Conservation (phyloP, 2,329 filamentous ascomycete genomes). For the Aspergillus puulaauensis region DNA sequence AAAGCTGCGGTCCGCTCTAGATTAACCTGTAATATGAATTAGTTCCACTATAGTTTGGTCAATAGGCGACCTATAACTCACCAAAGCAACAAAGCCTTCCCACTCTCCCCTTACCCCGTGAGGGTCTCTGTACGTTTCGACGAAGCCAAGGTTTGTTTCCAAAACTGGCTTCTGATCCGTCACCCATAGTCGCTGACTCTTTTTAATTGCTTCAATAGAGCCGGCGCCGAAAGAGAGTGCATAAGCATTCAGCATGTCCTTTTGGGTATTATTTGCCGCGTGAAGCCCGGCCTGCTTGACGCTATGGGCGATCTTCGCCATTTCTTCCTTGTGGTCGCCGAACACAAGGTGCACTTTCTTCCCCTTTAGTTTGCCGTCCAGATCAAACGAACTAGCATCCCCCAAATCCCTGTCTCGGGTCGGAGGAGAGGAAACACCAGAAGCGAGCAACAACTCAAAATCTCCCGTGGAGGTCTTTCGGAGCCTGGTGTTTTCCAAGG, state of each 20-base stretch:
- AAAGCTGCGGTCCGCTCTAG: constrained; percentile 87
- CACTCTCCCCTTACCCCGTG: constrained; percentile 79
- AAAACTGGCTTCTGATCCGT: constrained; percentile 77
- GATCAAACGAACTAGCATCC: constrained; percentile 60
- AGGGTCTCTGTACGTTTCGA: constrained; percentile 83
- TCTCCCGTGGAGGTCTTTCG: constrained; percentile 63
- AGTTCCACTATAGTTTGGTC: not conserved
- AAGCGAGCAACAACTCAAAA: constrained; percentile 75
- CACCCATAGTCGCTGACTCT: constrained; percentile 79
- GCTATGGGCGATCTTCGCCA: constrained; percentile 65
- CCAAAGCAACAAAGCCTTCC: constrained; percentile 76
- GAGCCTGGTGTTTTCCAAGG: constrained; percentile 74
- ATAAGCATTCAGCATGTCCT: constrained; percentile 72
- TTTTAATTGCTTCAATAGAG: constrained; percentile 74
- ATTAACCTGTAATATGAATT: constrained; percentile 58
- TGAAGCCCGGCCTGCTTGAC: constrained; percentile 68
- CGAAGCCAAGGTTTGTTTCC: constrained; percentile 79
- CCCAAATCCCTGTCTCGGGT: constrained; percentile 66
- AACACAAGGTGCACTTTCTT: constrained; percentile 71
- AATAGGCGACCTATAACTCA: constrained; percentile 19
- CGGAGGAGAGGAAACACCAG: constrained; percentile 61
- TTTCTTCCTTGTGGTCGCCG: constrained; percentile 71
- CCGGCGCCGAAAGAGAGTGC: constrained; percentile 72
- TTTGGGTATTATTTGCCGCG: constrained; percentile 71
- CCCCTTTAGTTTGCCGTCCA: constrained; percentile 62